phyloP scores from a whole-genome alignment of 2,329 filamentous ascomycete genomes.

The Paraphoma chrysanthemicola region DNA sequence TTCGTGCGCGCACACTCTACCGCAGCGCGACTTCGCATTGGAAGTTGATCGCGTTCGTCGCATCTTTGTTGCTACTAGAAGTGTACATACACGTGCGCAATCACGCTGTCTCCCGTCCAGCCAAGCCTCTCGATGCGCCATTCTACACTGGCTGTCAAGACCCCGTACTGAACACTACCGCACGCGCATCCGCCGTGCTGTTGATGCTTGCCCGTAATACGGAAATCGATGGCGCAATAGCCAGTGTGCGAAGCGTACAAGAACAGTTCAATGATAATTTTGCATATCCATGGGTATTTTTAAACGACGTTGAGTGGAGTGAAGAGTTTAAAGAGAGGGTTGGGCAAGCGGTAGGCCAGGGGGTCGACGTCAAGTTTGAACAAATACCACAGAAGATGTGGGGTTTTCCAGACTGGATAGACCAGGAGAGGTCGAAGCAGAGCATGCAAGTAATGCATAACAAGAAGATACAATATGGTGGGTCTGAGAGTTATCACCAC shows the following conservation, averaged over 20 bases:
- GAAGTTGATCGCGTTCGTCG: constrained; percentile 7
- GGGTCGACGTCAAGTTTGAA: constrained; percentile 73
- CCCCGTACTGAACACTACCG: constrained; percentile 30
- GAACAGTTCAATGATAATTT: constrained; percentile 95
- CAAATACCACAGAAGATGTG: constrained; percentile 89
- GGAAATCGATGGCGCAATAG: constrained; percentile 80
- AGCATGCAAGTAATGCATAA: constrained; percentile 81
- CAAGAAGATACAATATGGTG: constrained; percentile 81
- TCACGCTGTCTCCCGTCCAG: constrained; percentile 9
- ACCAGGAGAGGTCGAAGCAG: constrained; percentile 50
- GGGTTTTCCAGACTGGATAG: constrained; percentile 75
- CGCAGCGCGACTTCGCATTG: constrained; percentile 6
- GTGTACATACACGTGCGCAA: constrained; percentile 11
- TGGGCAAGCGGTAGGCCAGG: constrained; percentile 79
- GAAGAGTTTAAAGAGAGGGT: constrained; percentile 87
- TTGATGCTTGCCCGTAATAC: constrained; percentile 88
- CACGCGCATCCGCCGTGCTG: constrained; percentile 87
- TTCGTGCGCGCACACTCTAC: background rate
- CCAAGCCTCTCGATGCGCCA: constrained; percentile 14
- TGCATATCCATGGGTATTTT: constrained; percentile 98
- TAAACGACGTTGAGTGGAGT: constrained; percentile 90
- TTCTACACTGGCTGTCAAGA: constrained; percentile 18
- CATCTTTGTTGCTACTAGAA: constrained; percentile 10
- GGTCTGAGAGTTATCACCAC: constrained; percentile 87
- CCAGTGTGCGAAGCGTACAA: constrained; percentile 69